Percentiles rank a stretch among this genome's conserved stretches.
Evolutionary conservation across 257 asterid genomes (phyloP).

Genomic region (Penstemon davidsonii): DNA sequence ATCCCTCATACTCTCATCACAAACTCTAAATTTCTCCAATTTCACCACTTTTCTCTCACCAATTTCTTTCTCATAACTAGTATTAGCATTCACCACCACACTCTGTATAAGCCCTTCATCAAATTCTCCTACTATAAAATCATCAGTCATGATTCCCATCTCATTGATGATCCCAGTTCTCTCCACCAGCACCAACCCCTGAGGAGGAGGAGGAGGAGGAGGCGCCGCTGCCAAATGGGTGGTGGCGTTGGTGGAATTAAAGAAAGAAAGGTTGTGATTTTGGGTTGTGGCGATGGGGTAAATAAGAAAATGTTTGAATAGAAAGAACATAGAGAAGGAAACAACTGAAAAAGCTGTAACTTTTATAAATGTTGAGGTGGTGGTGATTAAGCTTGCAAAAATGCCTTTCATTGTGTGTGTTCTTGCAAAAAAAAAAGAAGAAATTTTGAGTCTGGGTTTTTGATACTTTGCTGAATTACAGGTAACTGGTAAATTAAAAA

Average conservation of each 20-base stretch:
- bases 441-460: conserved; percentile 4
- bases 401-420: conserved; percentile 31
- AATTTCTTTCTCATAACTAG: conserved; percentile 22
- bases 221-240: conserved; percentile 18
- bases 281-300: conserved; percentile 26
- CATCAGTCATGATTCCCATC: conserved; percentile 55
- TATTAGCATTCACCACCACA: conserved; percentile 35
- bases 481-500: background rate
- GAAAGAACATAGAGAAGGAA: conserved; percentile 40
- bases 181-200: conserved; percentile 36
- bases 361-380: conserved; percentile 36
- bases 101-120: conserved; percentile 44
- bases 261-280: conserved; percentile 34
- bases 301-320: conserved; percentile 36
- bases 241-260: conserved; percentile 35
- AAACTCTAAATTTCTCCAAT: conserved; percentile 34
- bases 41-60: conserved; percentile 27
- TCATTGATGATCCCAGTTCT: conserved; percentile 67
- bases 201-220: conserved; percentile 27
- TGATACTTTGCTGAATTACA: conserved; percentile 36
- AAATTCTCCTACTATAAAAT: conserved; percentile 55
- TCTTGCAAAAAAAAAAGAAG: background rate
- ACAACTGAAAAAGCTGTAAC: conserved; percentile 39
- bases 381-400: conserved; percentile 28
- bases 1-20: conserved; percentile 45